Evolutionary conservation across 768 basidiomycete species (phyloP).

Genomic region (Dendrothele bispora): DNA sequence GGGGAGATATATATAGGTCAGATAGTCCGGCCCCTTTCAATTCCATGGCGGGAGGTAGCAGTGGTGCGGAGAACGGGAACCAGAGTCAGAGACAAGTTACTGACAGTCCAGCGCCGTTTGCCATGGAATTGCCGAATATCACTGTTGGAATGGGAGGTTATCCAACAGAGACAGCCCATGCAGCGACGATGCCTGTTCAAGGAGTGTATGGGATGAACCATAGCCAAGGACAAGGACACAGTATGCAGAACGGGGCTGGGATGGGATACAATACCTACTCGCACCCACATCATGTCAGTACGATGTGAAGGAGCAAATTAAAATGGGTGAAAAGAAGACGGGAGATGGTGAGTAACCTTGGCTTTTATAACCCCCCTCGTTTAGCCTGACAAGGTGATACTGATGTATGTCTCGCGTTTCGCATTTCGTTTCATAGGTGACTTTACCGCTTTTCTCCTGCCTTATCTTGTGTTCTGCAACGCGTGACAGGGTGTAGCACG

Average conservation of each 20-base stretch:
- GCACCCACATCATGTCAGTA: slow-evolving; percentile 13
- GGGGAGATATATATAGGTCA: slow-evolving; percentile 37
- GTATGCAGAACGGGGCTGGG: background rate
- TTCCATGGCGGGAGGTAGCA: background rate
- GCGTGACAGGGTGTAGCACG: too few species aligned
- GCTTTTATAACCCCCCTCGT: too few species aligned
- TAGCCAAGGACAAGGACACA: background rate
- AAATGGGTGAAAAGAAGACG: background rate
- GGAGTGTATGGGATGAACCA: background rate
- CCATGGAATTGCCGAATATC: slow-evolving; percentile 4
- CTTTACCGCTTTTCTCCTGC: too few species aligned
- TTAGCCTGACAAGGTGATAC: too few species aligned
- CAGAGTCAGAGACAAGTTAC: slow-evolving; percentile 1
- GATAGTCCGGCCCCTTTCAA: slow-evolving; percentile 40
- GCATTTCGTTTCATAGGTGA: background rate
- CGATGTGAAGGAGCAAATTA: slow-evolving; percentile 8
- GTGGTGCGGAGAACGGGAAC: background rate
- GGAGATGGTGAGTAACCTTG: too few species aligned
- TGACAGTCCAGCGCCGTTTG: slow-evolving; percentile 4
- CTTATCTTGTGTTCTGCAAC: too few species aligned
- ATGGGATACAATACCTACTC: background rate
- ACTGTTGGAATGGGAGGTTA: background rate
- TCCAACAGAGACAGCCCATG: background rate
- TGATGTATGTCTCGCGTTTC: background rate
- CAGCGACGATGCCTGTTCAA: slow-evolving; percentile 1